Percentiles rank a stretch among this genome's conserved stretches.
Conservation (phyloP, 306 rosid species). For the Crataegus laevigata region DNA sequence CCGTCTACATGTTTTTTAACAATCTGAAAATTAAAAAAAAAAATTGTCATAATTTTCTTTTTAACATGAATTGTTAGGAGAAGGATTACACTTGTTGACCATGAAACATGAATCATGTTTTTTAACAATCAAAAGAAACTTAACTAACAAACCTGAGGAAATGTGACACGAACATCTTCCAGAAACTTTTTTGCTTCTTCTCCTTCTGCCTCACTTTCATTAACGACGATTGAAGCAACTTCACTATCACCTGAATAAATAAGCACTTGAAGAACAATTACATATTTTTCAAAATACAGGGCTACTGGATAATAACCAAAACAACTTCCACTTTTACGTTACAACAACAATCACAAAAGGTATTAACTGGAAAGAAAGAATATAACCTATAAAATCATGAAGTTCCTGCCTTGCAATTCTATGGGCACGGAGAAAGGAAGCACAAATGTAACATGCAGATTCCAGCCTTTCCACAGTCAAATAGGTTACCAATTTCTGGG, state of each 20-base stretch:
- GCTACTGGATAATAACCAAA: background rate
- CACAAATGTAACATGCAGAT: conserved; percentile 86
- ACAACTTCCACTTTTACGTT: background rate
- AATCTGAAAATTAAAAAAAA: too few relatives aligned
- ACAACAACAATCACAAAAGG: background rate
- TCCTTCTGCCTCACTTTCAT: conserved; percentile 78
- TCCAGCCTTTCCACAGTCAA: conserved; percentile 87
- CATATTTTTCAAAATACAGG: background rate
- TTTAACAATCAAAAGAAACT: too few relatives aligned
- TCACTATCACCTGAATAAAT: conserved; percentile 56
- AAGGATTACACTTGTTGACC: too few relatives aligned
- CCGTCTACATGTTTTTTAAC: too few relatives aligned
- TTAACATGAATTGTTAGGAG: too few relatives aligned
- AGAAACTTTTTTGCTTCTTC: conserved; percentile 74
- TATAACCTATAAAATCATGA: conserved; percentile 70
- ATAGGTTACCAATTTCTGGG: conserved; percentile 63
- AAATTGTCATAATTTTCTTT: too few relatives aligned
- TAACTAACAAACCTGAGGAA: conserved; percentile 46
- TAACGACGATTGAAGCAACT: conserved; percentile 56
- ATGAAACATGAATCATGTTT: too few relatives aligned
- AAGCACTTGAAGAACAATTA: background rate
- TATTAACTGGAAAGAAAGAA: conserved; percentile 10
- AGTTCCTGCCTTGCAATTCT: conserved; percentile 69
- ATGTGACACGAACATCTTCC: conserved; percentile 70
- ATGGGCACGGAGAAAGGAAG: conserved; percentile 91